Evolutionary conservation across 257 asterid species (phyloP), one percentile per base, ranked within the genome.

Genomic region (Echites panduratus): DNA sequence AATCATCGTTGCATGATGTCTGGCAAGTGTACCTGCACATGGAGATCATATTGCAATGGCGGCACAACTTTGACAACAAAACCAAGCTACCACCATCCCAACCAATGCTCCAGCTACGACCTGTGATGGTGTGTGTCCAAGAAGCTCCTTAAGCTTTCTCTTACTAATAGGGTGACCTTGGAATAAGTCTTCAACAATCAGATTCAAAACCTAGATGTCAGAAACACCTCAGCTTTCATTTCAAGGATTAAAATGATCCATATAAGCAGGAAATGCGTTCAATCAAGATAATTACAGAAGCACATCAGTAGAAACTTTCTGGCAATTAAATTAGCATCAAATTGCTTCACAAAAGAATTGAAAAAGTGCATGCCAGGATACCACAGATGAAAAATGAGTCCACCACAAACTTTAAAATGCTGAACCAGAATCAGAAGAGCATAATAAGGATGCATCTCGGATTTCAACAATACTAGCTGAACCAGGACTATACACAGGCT

Each of bases 91-190:
- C 3, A 87, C 50, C 26, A 87, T 76, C 17, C 98, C 98, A 13
- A 93, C 89, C 57, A 93, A 71, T 78, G 97, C 98, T 68, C 98
- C 98, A 24, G 90, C 98, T 76, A 93, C 56, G 49, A 90, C 98
- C 86, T 90, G 98, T 24, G 87, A 89, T 24, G 88, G 93, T 70
- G 98, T 90, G 85, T 93, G 98, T 5, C 98, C 98, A 20, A 92
- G 90, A 79, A 92, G 97, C 82, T 88, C 98, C 82, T 92, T 90
- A 56, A 92, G 97, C 89, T 90, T 92, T 80, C 95, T 80, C 75
- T 92, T 93, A 86, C 98, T 92, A 73, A 92, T 85, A 43, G 97
- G 97, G 79, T 92, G 97, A 77, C 97, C 94, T 86, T 92, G 87
- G 86, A 92, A 92, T 75, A 92, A 81, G 79, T 87, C 97, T 75